Evolutionary conservation across 129 eudicot species (phyloP).

Genomic region (sunflower (Helianthus annuus)): HanXRQr2.0-SUNRISE NC_035445.2:147203777-147204276

Average conservation of each 20-base stretch:
- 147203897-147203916: constrained; percentile 93
- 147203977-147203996: too few relatives aligned
- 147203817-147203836: neutral
- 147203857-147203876: constrained; percentile 83
- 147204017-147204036: too few relatives aligned
- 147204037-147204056: too few relatives aligned
- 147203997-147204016: too few relatives aligned
- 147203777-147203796: constrained; percentile 17
- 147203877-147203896: constrained; percentile 76
- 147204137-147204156: constrained; percentile 7
- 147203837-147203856: neutral
- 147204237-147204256: neutral
- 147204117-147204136: neutral
- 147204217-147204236: neutral
- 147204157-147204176: neutral
- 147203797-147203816: neutral
- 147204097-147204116: constrained; percentile 12
- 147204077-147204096: too few relatives aligned
- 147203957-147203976: too few relatives aligned
- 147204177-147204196: neutral
- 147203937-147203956: constrained; percentile 51
- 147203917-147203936: constrained; percentile 97
- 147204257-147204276: constrained; percentile 22
- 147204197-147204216: neutral
- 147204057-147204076: too few relatives aligned